phyloP scores from a whole-genome alignment of 192 early-diverging fungal genomes.

The Entomortierella chlamydospora region DNA sequence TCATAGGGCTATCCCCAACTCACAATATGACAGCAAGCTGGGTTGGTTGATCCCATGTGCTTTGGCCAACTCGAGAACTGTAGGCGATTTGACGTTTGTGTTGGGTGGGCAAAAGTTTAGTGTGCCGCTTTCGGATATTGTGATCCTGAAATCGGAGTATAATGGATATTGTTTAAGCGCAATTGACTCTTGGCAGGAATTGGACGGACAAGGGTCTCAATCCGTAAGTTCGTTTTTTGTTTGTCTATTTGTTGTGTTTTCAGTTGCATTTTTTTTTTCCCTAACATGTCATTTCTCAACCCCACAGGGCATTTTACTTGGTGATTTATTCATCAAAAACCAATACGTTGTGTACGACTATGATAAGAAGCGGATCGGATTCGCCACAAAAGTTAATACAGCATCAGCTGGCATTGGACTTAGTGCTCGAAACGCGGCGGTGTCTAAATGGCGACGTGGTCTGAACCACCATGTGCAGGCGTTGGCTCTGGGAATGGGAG shows the following conservation, averaged over 20 bases:
- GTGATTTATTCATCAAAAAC: conserved; percentile 52
- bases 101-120: conserved; percentile 23
- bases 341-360: conserved; percentile 52
- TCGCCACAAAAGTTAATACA: conserved; percentile 30
- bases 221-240: conserved; percentile 33
- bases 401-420: conserved; percentile 34
- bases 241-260: not conserved
- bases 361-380: conserved; percentile 25
- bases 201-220: conserved; percentile 43
- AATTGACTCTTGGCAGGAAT: conserved; percentile 46
- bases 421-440: conserved; percentile 20
- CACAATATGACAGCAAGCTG: conserved; percentile 32
- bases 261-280: not conserved
- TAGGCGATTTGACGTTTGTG: conserved; percentile 42
- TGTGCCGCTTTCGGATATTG: conserved; percentile 50
- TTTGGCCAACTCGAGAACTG: conserved; percentile 29
- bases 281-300: not conserved
- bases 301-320: conserved; percentile 42
- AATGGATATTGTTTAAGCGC: conserved; percentile 46
- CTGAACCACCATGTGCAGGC: not conserved
- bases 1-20: conserved; percentile 42
- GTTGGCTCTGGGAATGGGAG: not conserved
- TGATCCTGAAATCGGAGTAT: conserved; percentile 39
- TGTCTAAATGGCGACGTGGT: conserved; percentile 2
- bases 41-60: conserved; percentile 44